A percentile compares a stretch with the other conserved stretches of the same genome.
phyloP scores from a whole-genome alignment of 129 eudicot genomes.

The Flaveria trinervia region DNA sequence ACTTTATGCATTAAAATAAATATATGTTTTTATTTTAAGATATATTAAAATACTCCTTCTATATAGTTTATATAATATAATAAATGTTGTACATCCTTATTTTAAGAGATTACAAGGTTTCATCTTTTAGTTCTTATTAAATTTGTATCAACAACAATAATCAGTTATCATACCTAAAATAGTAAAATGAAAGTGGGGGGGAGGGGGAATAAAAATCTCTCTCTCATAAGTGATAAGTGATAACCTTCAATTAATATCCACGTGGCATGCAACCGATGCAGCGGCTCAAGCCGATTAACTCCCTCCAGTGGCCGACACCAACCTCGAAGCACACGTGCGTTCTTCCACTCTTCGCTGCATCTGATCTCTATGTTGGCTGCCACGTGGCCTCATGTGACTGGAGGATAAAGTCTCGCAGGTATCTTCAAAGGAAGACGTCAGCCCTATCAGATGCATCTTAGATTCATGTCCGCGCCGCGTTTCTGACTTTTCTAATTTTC shows the following conservation, averaged over 20 bases:
- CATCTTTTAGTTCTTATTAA: no score
- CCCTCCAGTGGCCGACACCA: conserved; percentile 11
- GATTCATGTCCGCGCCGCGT: conserved; percentile 33
- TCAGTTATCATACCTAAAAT: no score
- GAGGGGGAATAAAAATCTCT: not conserved
- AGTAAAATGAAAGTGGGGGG: not conserved
- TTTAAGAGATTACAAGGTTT: no score
- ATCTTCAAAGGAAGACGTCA: conserved; percentile 36
- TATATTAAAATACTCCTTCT: no score
- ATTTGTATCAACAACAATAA: no score
- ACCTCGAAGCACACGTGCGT: conserved; percentile 28
- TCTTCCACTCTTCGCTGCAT: conserved; percentile 53
- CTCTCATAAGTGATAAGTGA: no score
- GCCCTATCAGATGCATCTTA: conserved; percentile 29
- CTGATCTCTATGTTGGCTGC: conserved; percentile 5
- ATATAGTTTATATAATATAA: no score
- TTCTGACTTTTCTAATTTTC: conserved; percentile 6
- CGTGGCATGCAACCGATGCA: not conserved
- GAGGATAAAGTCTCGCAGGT: conserved; percentile 14
- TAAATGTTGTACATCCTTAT: no score
- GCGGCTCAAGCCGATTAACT: conserved; percentile 26
- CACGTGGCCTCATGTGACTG: conserved; percentile 23
- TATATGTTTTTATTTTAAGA: no score
- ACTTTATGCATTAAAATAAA: no score
- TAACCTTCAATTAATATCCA: not conserved